Conservation (phyloP, 2,329 filamentous ascomycete species). For the Nigrospora sphaerica region DNA sequence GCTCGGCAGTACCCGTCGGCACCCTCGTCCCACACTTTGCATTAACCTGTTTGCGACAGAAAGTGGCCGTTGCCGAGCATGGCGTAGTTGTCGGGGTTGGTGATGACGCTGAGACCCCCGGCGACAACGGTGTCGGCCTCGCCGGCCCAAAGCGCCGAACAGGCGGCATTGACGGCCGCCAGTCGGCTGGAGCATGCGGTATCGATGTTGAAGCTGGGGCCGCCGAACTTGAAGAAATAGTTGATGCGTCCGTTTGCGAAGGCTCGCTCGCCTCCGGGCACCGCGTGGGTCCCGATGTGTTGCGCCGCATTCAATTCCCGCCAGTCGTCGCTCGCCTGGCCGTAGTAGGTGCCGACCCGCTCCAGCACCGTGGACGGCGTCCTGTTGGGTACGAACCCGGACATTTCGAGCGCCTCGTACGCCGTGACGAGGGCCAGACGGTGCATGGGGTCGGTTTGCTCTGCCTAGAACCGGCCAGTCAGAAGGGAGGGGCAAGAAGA, state of each 20-base stretch:
- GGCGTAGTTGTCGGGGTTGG: slow-evolving; percentile 58
- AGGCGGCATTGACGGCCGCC: slow-evolving; percentile 60
- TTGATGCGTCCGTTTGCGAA: slow-evolving; percentile 54
- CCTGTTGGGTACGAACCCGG: slow-evolving; percentile 56
- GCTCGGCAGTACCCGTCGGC: slow-evolving; percentile 52
- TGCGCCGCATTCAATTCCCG: slow-evolving; percentile 67
- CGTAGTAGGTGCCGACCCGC: slow-evolving; percentile 64
- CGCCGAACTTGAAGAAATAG: slow-evolving; percentile 71
- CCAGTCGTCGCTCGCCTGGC: slow-evolving; percentile 70
- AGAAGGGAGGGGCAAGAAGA: no score
- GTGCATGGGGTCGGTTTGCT: slow-evolving; percentile 63
- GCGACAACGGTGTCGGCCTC: slow-evolving; percentile 60
- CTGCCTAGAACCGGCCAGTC: neutral
- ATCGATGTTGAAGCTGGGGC: slow-evolving; percentile 65
- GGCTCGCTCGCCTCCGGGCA: slow-evolving; percentile 34
- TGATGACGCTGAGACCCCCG: slow-evolving; percentile 58
- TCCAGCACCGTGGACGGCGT: slow-evolving; percentile 50
- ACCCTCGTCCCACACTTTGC: slow-evolving; percentile 54
- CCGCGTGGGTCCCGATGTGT: slow-evolving; percentile 54
- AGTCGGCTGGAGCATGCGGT: slow-evolving; percentile 71
- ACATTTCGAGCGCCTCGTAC: slow-evolving; percentile 64
- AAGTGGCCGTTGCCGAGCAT: slow-evolving; percentile 59
- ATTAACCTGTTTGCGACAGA: slow-evolving; percentile 37
- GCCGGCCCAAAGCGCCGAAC: slow-evolving; percentile 46
- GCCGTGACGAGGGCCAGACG: slow-evolving; percentile 59